Evolutionary conservation across 169 alveolate species (phyloP).

Genomic region (Plasmodium fragile): DNA sequence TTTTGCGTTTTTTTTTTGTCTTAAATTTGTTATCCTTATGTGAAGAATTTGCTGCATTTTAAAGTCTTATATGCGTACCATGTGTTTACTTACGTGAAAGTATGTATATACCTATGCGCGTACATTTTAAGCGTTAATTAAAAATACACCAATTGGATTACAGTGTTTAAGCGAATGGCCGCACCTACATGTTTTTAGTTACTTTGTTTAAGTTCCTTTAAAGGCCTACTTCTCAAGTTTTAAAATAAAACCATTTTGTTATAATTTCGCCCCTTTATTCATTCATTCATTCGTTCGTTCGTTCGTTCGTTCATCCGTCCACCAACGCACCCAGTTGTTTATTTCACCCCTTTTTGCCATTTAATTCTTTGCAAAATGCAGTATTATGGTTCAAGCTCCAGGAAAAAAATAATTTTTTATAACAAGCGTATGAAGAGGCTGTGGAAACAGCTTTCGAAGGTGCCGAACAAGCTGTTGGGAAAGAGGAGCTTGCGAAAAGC

Average conservation of each 20-base stretch:
- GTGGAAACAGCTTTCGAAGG: conserved; percentile 50
- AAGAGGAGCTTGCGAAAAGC: conserved; percentile 13
- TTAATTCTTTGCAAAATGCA: conserved; percentile 16
- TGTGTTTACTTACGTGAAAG: background rate
- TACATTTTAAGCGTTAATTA: background rate
- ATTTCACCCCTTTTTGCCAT: conserved; percentile 2
- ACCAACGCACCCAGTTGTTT: conserved; percentile 4
- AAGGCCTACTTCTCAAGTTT: background rate
- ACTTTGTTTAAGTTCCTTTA: conserved; percentile 7
- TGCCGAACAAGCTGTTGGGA: conserved; percentile 15
- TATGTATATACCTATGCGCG: background rate
- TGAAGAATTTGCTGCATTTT: conserved; percentile 3
- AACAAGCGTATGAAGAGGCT: conserved; percentile 40
- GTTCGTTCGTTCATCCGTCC: background rate
- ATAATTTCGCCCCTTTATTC: conserved; percentile 9
- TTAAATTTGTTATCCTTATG: conserved; percentile 4
- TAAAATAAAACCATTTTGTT: conserved; percentile 48
- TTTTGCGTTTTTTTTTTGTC: conserved; percentile 32
- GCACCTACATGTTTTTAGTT: background rate
- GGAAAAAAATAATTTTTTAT: conserved; percentile 13
- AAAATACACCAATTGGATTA: background rate
- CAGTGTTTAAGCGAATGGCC: conserved; percentile 2
- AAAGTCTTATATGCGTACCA: conserved; percentile 2
- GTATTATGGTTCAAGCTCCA: conserved; percentile 32
- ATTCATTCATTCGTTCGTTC: background rate